A percentile compares a stretch with the other conserved stretches of the same genome.
Conservation (phyloP, 768 basidiomycete species). For the Nidularia pulvinata region DNA sequence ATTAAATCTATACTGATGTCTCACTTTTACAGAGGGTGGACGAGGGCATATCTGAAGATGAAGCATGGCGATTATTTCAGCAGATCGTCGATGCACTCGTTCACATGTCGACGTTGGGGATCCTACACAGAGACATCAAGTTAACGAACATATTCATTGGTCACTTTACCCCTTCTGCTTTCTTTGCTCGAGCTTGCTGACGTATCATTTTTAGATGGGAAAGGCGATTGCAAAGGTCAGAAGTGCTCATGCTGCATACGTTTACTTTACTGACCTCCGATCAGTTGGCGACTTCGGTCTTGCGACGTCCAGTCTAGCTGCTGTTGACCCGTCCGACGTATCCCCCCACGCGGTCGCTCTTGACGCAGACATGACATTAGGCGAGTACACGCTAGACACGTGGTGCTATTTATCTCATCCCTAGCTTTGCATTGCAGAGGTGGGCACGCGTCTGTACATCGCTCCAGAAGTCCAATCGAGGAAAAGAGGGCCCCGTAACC, state of each 20-base stretch:
- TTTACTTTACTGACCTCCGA: too few species aligned
- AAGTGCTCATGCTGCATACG: too few species aligned
- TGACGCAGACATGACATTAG: constrained; percentile 77
- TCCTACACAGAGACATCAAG: constrained; percentile 90
- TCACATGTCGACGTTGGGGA: constrained; percentile 88
- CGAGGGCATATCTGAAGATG: constrained; percentile 80
- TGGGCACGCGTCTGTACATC: constrained; percentile 90
- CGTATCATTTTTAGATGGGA: constrained; percentile 52
- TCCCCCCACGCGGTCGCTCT: constrained; percentile 38
- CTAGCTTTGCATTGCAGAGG: constrained; percentile 44
- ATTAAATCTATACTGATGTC: not conserved
- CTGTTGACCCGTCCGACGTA: constrained; percentile 74
- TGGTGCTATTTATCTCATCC: not conserved
- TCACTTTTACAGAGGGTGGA: constrained; percentile 56
- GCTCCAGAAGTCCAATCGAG: constrained; percentile 86
- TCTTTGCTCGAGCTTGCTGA: constrained; percentile 1
- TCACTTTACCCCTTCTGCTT: constrained; percentile 24
- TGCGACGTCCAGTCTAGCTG: constrained; percentile 80
- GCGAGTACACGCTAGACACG: constrained; percentile 26
- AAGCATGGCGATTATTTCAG: constrained; percentile 88
- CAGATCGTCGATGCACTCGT: constrained; percentile 90
- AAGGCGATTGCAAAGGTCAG: constrained; percentile 71
- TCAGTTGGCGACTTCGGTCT: constrained; percentile 90
- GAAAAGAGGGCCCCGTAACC: constrained; percentile 67
- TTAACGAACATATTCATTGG: constrained; percentile 94